phyloP scores from a whole-genome alignment of 192 early-diverging fungal species.

The Entomortierella beljakovae region DNA sequence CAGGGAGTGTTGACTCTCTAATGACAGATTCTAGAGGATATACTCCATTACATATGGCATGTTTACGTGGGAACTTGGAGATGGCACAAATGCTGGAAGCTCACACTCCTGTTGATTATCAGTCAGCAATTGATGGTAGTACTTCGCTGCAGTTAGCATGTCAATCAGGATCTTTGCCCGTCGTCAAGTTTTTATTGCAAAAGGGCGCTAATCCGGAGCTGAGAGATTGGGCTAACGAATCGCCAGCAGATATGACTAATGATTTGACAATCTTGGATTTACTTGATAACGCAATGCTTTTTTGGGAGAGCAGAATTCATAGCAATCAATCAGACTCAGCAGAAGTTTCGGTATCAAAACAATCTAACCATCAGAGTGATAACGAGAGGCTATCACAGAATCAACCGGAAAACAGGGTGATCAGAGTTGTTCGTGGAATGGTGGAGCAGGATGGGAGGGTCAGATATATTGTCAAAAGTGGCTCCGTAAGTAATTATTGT shows the following conservation, averaged over 20 bases:
- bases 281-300: slow-evolving; percentile 46
- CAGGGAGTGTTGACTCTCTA: slow-evolving; percentile 15
- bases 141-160: slow-evolving; percentile 58
- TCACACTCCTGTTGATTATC: slow-evolving; percentile 20
- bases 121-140: slow-evolving; percentile 50
- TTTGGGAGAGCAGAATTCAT: slow-evolving; percentile 12
- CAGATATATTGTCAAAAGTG: slow-evolving; percentile 56
- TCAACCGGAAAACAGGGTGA: slow-evolving; percentile 25
- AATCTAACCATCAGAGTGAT: background rate
- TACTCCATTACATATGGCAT: slow-evolving; percentile 51
- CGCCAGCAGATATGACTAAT: slow-evolving; percentile 51
- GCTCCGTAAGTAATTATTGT: slow-evolving; percentile 30
- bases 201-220: slow-evolving; percentile 43
- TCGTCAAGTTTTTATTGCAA: slow-evolving; percentile 47
- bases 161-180: slow-evolving; percentile 19
- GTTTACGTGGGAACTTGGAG: slow-evolving; percentile 27
- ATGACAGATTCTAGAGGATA: slow-evolving; percentile 48
- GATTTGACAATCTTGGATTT: slow-evolving; percentile 40
- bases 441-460: slow-evolving; percentile 41
- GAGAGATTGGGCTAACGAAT: slow-evolving; percentile 47
- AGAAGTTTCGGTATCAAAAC: background rate
- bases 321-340: background rate
- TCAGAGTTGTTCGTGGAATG: slow-evolving; percentile 46
- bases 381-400: background rate
- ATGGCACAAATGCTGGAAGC: slow-evolving; percentile 19